phyloP scores from a whole-genome alignment of 345 rosid genomes.

The Bretschneidera sinensis region DNA sequence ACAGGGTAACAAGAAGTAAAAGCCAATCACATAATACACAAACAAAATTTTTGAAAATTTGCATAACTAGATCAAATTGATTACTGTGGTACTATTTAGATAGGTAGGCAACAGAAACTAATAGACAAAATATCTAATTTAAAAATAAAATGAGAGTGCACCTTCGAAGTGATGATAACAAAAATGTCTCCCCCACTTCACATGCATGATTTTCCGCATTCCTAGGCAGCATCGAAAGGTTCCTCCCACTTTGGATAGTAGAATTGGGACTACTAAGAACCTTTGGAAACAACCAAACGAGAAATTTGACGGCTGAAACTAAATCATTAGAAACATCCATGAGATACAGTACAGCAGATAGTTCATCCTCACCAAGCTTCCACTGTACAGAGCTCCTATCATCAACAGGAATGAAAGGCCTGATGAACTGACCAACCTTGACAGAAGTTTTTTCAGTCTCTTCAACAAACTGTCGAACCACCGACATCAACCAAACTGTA shows the following conservation, averaged over 20 bases:
- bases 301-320: slow-evolving; percentile 67
- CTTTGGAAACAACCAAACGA: slow-evolving; percentile 92
- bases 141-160: slow-evolving; percentile 19
- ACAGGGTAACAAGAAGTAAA: too few species aligned
- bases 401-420: slow-evolving; percentile 54
- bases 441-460: slow-evolving; percentile 59
- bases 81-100: background rate
- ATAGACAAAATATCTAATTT: background rate
- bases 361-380: slow-evolving; percentile 92
- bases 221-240: slow-evolving; percentile 42
- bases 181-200: slow-evolving; percentile 76
- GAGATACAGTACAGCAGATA: slow-evolving; percentile 65
- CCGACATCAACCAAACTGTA: slow-evolving; percentile 69
- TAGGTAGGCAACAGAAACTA: background rate
- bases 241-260: slow-evolving; percentile 73
- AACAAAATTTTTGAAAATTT: too few species aligned
- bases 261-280: slow-evolving; percentile 51
- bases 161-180: slow-evolving; percentile 84
- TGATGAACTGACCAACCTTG: slow-evolving; percentile 54
- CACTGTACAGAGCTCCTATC: slow-evolving; percentile 54
- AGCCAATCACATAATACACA: background rate
- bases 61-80: background rate
- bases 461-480: slow-evolving; percentile 74
- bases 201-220: slow-evolving; percentile 65
- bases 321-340: slow-evolving; percentile 75